Conservation (phyloP, 2,329 filamentous ascomycete genomes). For the Scedosporium minutisporum region DNA sequence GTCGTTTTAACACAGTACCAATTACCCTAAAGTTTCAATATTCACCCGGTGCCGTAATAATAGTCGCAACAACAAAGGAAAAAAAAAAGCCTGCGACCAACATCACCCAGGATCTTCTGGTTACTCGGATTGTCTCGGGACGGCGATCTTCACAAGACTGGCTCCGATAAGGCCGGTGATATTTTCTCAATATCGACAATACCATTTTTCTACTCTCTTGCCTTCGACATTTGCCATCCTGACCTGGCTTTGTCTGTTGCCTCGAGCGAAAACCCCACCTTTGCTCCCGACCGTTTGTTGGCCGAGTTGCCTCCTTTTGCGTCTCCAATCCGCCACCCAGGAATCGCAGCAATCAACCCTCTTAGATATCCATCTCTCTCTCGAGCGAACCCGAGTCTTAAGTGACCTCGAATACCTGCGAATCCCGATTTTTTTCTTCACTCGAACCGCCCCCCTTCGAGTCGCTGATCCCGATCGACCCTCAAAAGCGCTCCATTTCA, state of each 20-base stretch:
- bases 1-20: background rate
- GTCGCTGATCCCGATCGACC: background rate
- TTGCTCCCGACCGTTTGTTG: background rate
- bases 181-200: background rate
- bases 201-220: slow-evolving; percentile 3
- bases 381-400: background rate
- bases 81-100: background rate
- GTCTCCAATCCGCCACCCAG: background rate
- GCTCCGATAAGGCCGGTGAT: background rate
- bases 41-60: background rate
- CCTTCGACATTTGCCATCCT: slow-evolving; percentile 15
- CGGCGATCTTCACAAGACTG: background rate
- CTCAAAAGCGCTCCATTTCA: background rate
- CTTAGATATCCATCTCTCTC: background rate
- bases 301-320: background rate
- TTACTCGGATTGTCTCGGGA: slow-evolving; percentile 7
- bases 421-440: background rate
- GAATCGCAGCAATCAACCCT: background rate
- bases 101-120: slow-evolving; percentile 8
- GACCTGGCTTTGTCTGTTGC: slow-evolving; percentile 13
- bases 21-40: background rate
- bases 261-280: slow-evolving; percentile 15
- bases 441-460: background rate
- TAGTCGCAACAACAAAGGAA: background rate
- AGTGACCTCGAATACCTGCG: background rate